Evolutionary conservation across 2,329 filamentous ascomycete species (phyloP).

Genomic region (Diaporthe destruens): DNA sequence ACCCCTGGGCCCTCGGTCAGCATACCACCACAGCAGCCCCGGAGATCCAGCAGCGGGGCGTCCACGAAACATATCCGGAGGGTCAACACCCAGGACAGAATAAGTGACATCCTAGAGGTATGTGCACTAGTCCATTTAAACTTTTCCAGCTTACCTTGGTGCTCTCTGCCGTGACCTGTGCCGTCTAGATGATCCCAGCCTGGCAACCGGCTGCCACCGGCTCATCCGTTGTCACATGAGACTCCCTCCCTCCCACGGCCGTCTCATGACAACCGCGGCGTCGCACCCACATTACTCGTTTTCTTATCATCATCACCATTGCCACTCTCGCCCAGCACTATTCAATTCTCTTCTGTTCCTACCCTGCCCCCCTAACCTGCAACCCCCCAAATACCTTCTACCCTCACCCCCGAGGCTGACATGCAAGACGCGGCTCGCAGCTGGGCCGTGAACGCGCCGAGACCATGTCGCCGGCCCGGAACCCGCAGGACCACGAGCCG

Average conservation of each 20-base stretch:
- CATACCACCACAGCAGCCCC: slow-evolving; percentile 38
- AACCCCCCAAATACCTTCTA: neutral
- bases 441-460: slow-evolving; percentile 41
- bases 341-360: no score
- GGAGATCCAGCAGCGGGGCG: slow-evolving; percentile 37
- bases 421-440: slow-evolving; percentile 25
- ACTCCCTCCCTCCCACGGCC: neutral
- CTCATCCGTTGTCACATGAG: slow-evolving; percentile 29
- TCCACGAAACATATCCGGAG: slow-evolving; percentile 42
- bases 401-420: neutral
- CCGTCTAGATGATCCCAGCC: slow-evolving; percentile 8
- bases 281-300: slow-evolving; percentile 3
- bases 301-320: neutral
- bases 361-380: neutral
- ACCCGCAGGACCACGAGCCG: slow-evolving; percentile 36
- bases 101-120: slow-evolving; percentile 52
- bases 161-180: neutral
- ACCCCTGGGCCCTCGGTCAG: neutral
- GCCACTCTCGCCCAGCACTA: neutral
- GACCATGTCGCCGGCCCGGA: slow-evolving; percentile 39
- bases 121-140: slow-evolving; percentile 34
- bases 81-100: slow-evolving; percentile 49
- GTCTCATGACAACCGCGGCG: neutral
- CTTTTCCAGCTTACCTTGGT: neutral
- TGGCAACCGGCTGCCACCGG: slow-evolving; percentile 1